Base-by-base conservation (phyloP, 2,329 filamentous ascomycete species). In the Monosporascus cannonballus region DNA sequence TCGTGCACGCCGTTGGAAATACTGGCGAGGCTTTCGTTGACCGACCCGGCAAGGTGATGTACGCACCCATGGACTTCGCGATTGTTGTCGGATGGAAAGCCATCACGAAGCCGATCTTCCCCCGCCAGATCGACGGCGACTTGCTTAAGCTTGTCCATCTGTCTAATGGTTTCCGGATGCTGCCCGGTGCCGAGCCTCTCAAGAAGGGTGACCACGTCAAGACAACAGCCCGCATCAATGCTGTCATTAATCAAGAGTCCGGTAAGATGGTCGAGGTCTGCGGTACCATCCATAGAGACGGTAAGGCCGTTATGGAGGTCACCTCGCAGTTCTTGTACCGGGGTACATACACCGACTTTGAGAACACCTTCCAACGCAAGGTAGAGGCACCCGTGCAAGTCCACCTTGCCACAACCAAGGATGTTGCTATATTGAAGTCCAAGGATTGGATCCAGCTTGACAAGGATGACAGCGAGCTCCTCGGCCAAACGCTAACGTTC, bases 261-360 rank as follows among this genome's bases (percentile, higher is more conserved):
- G 94, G 94, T 47, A 99, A 99, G 80, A 96, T 99, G 92, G 95
- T 99, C 18, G 95, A 99, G 73, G 93, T 99, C n/a, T 96, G 92
- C 65, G 94, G 94, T 57, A 99, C 94, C 6, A 96, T 99, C 64
- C 87, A 82, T 51, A 87, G 94, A 44, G 84, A 92, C 51, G 87
- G 87, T 25, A 73, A 89, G 69, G 80, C 91, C 6, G 90, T 99
- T 57, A 99, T 99, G 94, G 91, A 99, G 69, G 94, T 99, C 27
- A 97, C 92, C 14, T 96, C 91, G 57, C 94, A 99, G 71, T 99
- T 99, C 81, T 73, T 99, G 65, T 99, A 99, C 79, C 87, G 95
- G 48, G 94, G 94, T 52, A 79, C 80, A 30, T 99, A 99, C 75
- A 88, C 82, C 52, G 95, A 99, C 71, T 99, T 84, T 63, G 89